Conservation (phyloP, 495 filamentous ascomycete species). For the Hapsidospora chrysogenum region DNA sequence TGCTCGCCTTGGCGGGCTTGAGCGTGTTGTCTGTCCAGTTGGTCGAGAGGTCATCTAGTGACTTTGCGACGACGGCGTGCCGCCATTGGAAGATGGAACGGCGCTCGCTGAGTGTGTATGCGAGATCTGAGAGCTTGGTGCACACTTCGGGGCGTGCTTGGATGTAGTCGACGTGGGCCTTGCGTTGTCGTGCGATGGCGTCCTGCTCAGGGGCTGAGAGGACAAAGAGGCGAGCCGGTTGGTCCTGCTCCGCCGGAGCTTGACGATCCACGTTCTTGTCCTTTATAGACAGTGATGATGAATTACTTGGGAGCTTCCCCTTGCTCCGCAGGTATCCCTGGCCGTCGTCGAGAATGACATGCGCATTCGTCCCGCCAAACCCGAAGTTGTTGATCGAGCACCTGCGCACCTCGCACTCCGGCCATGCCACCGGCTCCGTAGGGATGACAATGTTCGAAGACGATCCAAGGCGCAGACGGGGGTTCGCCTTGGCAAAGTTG, state of each 20-base stretch:
- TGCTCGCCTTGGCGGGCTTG: conserved; percentile 9
- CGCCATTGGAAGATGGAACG: conserved; percentile 6
- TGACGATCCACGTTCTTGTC: too few species aligned
- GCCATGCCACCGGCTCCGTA: conserved; percentile 4
- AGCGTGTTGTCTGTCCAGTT: background rate
- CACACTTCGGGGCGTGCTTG: conserved; percentile 13
- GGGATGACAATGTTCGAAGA: conserved; percentile 19
- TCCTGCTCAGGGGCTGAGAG: conserved; percentile 2
- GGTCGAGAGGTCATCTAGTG: conserved; percentile 1
- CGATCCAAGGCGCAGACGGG: conserved; percentile 5
- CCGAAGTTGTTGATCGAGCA: conserved; percentile 31
- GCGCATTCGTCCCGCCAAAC: conserved; percentile 28
- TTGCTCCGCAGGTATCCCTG: too few species aligned
- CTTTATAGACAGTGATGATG: too few species aligned
- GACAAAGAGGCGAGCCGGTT: too few species aligned
- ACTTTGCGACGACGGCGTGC: conserved; percentile 1
- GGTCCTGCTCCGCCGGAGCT: too few species aligned
- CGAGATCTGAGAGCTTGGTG: conserved; percentile 5
- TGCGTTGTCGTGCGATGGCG: conserved; percentile 10
- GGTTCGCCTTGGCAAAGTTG: conserved; percentile 17
- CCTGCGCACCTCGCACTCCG: conserved; percentile 4
- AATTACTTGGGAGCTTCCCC: conserved; percentile 9
- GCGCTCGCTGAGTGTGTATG: conserved; percentile 6
- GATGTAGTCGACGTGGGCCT: conserved; percentile 10
- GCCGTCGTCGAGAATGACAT: conserved; percentile 28